phyloP scores from a whole-genome alignment of 495 filamentous ascomycete species.

The Penicillium herquei region DNA sequence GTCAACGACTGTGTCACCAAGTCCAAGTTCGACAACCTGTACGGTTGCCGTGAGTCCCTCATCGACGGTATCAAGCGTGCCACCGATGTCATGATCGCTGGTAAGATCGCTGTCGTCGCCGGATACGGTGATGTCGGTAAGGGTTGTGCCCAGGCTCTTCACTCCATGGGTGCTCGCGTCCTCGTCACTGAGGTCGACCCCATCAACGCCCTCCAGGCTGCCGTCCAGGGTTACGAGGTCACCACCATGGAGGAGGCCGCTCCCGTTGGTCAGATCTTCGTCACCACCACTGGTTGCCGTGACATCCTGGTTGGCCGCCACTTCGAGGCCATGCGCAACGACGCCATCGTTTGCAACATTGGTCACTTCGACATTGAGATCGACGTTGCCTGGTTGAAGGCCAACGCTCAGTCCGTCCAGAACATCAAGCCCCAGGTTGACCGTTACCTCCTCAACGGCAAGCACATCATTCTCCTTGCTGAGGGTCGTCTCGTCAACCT shows the following conservation, averaged over 20 bases:
- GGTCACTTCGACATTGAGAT: slow-evolving; percentile 99
- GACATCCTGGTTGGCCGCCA: slow-evolving; percentile 90
- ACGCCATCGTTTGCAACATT: slow-evolving; percentile 99
- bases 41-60: slow-evolving; percentile 98
- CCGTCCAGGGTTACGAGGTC: slow-evolving; percentile 95
- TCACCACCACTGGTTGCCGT: slow-evolving; percentile 98
- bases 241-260: slow-evolving; percentile 97
- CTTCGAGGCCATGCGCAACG: slow-evolving; percentile 97
- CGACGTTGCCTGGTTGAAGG: slow-evolving; percentile 99
- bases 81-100: slow-evolving; percentile 99
- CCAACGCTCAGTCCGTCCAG: slow-evolving; percentile 84
- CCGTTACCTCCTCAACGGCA: slow-evolving; percentile 94
- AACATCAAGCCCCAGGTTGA: slow-evolving; percentile 99
- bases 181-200: slow-evolving; percentile 96
- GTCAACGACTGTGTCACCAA: slow-evolving; percentile 99
- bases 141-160: slow-evolving; percentile 93
- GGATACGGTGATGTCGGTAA: slow-evolving; percentile 99
- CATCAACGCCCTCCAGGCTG: slow-evolving; percentile 99
- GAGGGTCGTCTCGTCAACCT: slow-evolving; percentile 99
- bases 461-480: slow-evolving; percentile 96
- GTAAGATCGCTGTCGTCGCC: slow-evolving; percentile 95
- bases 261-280: slow-evolving; percentile 89
- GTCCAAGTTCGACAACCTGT: slow-evolving; percentile 99
- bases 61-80: slow-evolving; percentile 99
- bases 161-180: slow-evolving; percentile 95